phyloP scores from a whole-genome alignment of 108 stramenopile genomes.

The Fistulifera pelliculosa region DNA sequence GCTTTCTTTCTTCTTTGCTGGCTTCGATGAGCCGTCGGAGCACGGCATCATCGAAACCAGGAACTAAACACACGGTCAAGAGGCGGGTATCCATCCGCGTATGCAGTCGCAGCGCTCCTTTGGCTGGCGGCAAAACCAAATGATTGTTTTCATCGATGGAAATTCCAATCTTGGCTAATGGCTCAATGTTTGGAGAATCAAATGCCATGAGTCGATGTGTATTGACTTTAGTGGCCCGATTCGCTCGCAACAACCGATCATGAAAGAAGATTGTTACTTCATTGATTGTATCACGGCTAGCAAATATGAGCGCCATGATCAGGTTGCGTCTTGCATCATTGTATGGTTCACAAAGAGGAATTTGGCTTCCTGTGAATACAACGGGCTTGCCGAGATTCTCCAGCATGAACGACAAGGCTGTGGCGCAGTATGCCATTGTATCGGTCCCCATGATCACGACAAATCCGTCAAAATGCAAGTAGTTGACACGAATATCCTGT shows the following conservation, averaged over 20 bases:
- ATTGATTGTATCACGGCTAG: conserved; percentile 54
- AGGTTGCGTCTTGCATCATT: conserved; percentile 95
- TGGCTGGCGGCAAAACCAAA: conserved; percentile 63
- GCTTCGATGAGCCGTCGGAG: conserved; percentile 45
- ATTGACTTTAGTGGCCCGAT: conserved; percentile 83
- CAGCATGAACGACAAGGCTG: conserved; percentile 93
- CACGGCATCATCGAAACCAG: conserved; percentile 90
- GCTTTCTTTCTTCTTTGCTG: conserved; percentile 17
- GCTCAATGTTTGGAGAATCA: conserved; percentile 90
- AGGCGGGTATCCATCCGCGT: conserved; percentile 84
- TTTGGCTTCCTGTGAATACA: conserved; percentile 87
- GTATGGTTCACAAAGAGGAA: conserved; percentile 88
- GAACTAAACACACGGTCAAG: conserved; percentile 77
- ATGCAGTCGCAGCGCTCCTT: conserved; percentile 75
- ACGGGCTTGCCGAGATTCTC: conserved; percentile 97
- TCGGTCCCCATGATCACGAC: conserved; percentile 96
- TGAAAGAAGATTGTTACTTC: conserved; percentile 95
- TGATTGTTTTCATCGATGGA: conserved; percentile 69
- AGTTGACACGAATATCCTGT: conserved; percentile 62
- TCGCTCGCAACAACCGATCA: conserved; percentile 82
- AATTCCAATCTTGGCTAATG: conserved; percentile 87
- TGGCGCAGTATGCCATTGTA: conserved; percentile 95
- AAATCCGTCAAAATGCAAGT: conserved; percentile 91
- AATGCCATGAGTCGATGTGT: conserved; percentile 83
- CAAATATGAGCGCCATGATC: conserved; percentile 93